These are phyloP conservation scores for Neurospora sp. DNA, from an alignment of 495 filamentous ascomycete species.

Conservation along the genomic window DNA sequence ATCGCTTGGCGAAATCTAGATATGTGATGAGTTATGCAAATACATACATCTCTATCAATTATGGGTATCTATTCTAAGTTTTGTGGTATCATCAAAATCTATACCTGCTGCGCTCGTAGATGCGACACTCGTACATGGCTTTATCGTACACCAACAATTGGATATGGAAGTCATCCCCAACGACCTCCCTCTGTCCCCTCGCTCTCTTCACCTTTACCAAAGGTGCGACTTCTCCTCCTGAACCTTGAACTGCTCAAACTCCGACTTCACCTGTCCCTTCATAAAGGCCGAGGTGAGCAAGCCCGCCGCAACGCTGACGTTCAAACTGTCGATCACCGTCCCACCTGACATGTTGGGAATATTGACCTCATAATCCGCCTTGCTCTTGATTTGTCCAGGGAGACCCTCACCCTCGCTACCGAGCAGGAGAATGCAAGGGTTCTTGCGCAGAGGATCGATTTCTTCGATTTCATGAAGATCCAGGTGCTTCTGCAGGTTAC, in stretches of 20 bases:
- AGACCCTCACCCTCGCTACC: slow-evolving; percentile 78
- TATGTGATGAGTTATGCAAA: too few relatives aligned
- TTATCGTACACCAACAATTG: neutral
- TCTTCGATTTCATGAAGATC: slow-evolving; percentile 23
- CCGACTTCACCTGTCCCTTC: slow-evolving; percentile 18
- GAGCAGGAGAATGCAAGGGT: slow-evolving; percentile 69
- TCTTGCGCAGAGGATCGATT: slow-evolving; percentile 40
- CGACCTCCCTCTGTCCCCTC: neutral
- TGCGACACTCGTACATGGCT: neutral
- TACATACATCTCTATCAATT: neutral
- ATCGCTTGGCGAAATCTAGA: neutral
- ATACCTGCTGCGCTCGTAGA: neutral
- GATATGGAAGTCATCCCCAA: neutral
- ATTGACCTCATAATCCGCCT: slow-evolving; percentile 50
- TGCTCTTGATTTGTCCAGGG: slow-evolving; percentile 43
- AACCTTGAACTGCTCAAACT: slow-evolving; percentile 9
- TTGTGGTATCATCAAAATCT: neutral
- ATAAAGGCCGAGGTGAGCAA: slow-evolving; percentile 55
- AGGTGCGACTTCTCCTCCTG: slow-evolving; percentile 10
- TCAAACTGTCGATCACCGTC: slow-evolving; percentile 63
- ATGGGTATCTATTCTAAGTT: neutral
- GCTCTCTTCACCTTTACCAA: slow-evolving; percentile 7
- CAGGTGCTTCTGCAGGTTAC: slow-evolving; percentile 20
- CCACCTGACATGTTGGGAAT: slow-evolving; percentile 34
- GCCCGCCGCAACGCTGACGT: slow-evolving; percentile 77